Evolutionary conservation across 805 yeast genomes (phyloP).

Genomic region (Teunomyces stri): DNA sequence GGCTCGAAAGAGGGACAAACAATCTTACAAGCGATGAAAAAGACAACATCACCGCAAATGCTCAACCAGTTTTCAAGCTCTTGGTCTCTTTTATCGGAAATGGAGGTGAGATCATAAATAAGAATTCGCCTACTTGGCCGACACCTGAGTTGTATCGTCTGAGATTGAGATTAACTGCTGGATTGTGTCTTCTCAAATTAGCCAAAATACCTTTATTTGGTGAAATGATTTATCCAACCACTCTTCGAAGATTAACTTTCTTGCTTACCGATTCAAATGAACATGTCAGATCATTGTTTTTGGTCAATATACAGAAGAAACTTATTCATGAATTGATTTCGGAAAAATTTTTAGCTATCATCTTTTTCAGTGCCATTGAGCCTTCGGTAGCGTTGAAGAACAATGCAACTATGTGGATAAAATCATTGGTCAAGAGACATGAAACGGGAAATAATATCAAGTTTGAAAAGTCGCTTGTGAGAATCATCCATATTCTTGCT

Average conservation of each 20-base stretch:
- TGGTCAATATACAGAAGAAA: constrained; percentile 48
- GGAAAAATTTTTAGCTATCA: constrained; percentile 61
- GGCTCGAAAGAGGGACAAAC: constrained; percentile 15
- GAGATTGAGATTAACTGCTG: constrained; percentile 66
- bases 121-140: constrained; percentile 42
- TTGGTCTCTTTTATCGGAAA: constrained; percentile 64
- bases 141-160: constrained; percentile 65
- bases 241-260: constrained; percentile 52
- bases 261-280: constrained; percentile 66
- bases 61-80: constrained; percentile 65
- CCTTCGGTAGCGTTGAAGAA: constrained; percentile 52
- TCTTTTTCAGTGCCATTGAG: constrained; percentile 77
- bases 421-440: constrained; percentile 49
- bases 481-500: constrained; percentile 67
- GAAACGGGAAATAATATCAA: constrained; percentile 37
- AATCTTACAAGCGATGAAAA: constrained; percentile 18
- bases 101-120: constrained; percentile 72
- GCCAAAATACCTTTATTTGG: constrained; percentile 55
- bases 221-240: constrained; percentile 48
- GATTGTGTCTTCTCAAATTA: constrained; percentile 59
- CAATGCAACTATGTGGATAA: constrained; percentile 67
- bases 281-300: constrained; percentile 53
- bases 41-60: constrained; percentile 38
- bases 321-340: constrained; percentile 55
- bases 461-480: constrained; percentile 65